Evolutionary conservation across 306 rosid genomes (phyloP), one percentile per base, ranked within the genome.

Genomic region (Albizia julibrissin): DNA sequence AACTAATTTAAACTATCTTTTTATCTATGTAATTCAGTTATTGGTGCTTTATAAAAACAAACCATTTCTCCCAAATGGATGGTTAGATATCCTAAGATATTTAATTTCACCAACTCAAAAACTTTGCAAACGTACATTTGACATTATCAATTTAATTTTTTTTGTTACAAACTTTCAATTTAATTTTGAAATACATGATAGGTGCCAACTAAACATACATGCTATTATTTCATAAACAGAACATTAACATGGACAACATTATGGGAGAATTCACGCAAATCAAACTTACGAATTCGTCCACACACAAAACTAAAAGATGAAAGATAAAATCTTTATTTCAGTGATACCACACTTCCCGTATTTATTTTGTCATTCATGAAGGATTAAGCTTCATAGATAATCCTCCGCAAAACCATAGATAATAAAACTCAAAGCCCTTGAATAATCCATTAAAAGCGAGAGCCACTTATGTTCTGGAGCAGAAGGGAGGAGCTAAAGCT

Each of bases 401-500:
- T 33, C 37, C 21, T 11, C 74, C 72, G 6, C 26, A 37, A 68
- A 18, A 34, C 14, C 72, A 34, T 18, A 10, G 72, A 9, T 1
- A 37, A 67, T 69, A 27, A 69, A 19, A 37, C 8, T 84, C 58
- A 68, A 18, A 1, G n/a, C 31, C 66, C 66, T 59, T 8, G 6
- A n/a, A n/a, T n/a, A 33, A 3, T 33, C 3, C 14, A 58, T 22
- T 58, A 22, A 10, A 59, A 24, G 26, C 50, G 58, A 8, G 80
- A 85, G 13, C 88, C 77, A 26, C 69, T 77, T 1, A 49, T 43
- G 75, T 85, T 81, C 0, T 65, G 85, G 2, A 72, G 50, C 77
- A 85, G 75, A 54, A 85, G 83, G 12, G 88, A 77, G 31, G 88
- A 85, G 50, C 88, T 85, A 61, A 85, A 85, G 77, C 85, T 66